Evolutionary conservation across 2,329 filamentous ascomycete genomes (phyloP), one percentile per base, ranked within the genome.

Genomic region (Penicillium concentricum): DNA sequence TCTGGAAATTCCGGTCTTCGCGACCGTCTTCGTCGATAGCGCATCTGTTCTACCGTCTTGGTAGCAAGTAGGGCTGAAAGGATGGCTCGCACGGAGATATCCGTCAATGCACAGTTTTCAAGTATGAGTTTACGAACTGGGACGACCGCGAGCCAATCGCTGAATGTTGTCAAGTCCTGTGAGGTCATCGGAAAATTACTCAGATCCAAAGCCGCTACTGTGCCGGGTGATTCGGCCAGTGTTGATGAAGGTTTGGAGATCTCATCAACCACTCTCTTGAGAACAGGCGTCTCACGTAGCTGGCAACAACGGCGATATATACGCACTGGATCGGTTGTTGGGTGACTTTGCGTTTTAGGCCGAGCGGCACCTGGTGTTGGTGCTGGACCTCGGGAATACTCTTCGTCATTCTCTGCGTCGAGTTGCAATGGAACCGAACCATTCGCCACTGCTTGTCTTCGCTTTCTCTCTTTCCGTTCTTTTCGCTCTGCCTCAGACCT

Each of bases 251-350:
- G 82, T 37, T 87, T 85, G 37, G 84, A 85, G 5, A 99, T 87
- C 72, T 97, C 92, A 67, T 96, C 91, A 0, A 91, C 93, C 45
- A 99, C 89, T 68, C 90, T 91, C 73, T 95, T 96, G 20, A 97
- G 79, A 51, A 97, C 92, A 0, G 92, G 91, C 0, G 92, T 95
- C 75, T 97, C 94, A 56, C 94, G 85, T 30, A 99, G 79, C 70
- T 97, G 93, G 71, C 94, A 97, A 72, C 94, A 97, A 69, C 94
- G 84, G 63, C 93, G 85, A 74, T 99, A 99, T 67, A 99, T 96
- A 56, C 93, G 84, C 15, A 92, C 85, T 2, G 94, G 93, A 69
- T 97, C 94, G 1, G 89, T 96, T 0, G 93, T 97, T 0, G 93
- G 92, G 49, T 84, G 80, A 59, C 84, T 81, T 67, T 90, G 87